Conservation (phyloP, 73 alveolate genomes). For the Tetrahymena thermophila region DNA sequence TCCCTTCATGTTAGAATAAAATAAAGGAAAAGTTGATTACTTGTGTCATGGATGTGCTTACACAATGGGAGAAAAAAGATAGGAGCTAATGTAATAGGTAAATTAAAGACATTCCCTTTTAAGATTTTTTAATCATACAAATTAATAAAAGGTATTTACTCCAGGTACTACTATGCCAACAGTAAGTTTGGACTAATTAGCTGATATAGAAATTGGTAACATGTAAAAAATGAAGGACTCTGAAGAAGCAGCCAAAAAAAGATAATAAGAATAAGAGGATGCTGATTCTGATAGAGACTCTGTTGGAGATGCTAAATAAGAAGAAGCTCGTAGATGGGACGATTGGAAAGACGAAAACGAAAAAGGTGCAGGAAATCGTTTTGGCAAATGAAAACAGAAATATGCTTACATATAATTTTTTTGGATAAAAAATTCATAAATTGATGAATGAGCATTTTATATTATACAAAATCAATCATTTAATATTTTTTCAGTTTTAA, state of each 20-base stretch:
- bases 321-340: conserved; percentile 69
- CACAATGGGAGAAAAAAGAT: conserved; percentile 17
- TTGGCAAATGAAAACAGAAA: conserved; percentile 43
- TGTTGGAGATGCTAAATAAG: conserved; percentile 60
- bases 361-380: conserved; percentile 70
- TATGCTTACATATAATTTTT: no score
- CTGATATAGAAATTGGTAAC: conserved; percentile 50
- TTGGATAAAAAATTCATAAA: no score
- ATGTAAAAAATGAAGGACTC: conserved; percentile 49
- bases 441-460: no score
- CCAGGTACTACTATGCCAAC: conserved; percentile 57
- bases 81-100: background rate
- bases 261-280: conserved; percentile 31
- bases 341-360: conserved; percentile 76
- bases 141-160: conserved; percentile 16
- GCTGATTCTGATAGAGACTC: conserved; percentile 58
- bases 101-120: no score
- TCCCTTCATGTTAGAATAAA: conserved; percentile 45
- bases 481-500: no score
- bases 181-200: conserved; percentile 61
- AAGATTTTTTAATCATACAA: no score
- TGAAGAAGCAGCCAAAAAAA: conserved; percentile 51
- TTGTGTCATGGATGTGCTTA: conserved; percentile 22
- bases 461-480: no score
- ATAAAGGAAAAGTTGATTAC: conserved; percentile 38